A percentile compares a stretch with the other conserved stretches of the same genome.
Evolutionary conservation across 805 yeast genomes (phyloP).

Genomic region (Schwanniomyces yamadae): DNA sequence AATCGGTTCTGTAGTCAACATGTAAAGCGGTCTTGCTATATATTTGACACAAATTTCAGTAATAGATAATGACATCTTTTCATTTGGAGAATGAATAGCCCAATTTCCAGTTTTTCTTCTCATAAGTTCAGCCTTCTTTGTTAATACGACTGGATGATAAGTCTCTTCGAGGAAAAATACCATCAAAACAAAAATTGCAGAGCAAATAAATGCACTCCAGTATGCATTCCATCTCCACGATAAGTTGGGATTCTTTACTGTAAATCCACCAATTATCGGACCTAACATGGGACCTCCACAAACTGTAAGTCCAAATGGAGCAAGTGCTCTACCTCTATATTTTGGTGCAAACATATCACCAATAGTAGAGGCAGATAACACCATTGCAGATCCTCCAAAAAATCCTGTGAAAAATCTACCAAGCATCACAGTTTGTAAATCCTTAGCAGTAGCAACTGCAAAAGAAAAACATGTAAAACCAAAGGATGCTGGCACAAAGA

Average conservation of each 20-base stretch:
- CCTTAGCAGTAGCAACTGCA: slow-evolving; percentile 71
- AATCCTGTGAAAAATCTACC: slow-evolving; percentile 76
- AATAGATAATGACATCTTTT: slow-evolving; percentile 12
- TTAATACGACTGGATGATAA: slow-evolving; percentile 27
- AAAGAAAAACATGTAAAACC: slow-evolving; percentile 39
- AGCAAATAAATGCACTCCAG: slow-evolving; percentile 38
- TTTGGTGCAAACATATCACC: slow-evolving; percentile 69
- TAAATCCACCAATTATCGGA: slow-evolving; percentile 51
- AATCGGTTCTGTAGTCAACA: slow-evolving; percentile 36
- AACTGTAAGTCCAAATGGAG: slow-evolving; percentile 63
- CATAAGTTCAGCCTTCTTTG: slow-evolving; percentile 21
- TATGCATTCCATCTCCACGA: slow-evolving; percentile 57
- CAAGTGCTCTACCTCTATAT: slow-evolving; percentile 70
- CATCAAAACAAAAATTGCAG: slow-evolving; percentile 25
- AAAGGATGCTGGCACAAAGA: slow-evolving; percentile 48
- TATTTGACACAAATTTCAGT: slow-evolving; percentile 22
- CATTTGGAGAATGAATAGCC: slow-evolving; percentile 26
- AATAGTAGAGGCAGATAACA: slow-evolving; percentile 76
- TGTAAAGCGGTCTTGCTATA: slow-evolving; percentile 26
- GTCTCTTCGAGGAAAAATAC: slow-evolving; percentile 30
- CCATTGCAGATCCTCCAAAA: slow-evolving; percentile 78
- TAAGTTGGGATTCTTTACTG: slow-evolving; percentile 18
- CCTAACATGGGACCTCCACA: slow-evolving; percentile 73
- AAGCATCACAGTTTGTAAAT: slow-evolving; percentile 69
- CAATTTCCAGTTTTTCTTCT: slow-evolving; percentile 28